Evolutionary conservation across 805 yeast genomes (phyloP).

Genomic region (Suhomyces faveliae): DNA sequence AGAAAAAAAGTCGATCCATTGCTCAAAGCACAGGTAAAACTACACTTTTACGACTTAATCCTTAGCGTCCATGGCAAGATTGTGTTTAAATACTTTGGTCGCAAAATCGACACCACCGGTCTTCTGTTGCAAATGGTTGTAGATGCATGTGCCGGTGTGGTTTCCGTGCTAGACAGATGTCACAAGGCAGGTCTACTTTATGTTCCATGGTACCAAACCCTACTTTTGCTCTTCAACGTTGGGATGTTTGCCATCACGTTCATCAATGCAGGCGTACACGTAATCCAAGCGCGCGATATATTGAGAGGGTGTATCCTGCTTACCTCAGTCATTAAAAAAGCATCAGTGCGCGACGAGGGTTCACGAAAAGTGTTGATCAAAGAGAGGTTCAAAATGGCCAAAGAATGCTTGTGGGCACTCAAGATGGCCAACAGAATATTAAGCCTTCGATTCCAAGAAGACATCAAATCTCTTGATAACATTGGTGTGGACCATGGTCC

Average conservation of each 20-base stretch:
- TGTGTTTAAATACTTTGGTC: slow-evolving; percentile 33
- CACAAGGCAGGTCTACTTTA: slow-evolving; percentile 26
- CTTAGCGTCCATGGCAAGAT: slow-evolving; percentile 36
- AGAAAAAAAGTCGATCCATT: slow-evolving; percentile 13
- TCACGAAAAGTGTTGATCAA: slow-evolving; percentile 27
- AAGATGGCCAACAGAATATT: slow-evolving; percentile 54
- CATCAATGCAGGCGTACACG: slow-evolving; percentile 41
- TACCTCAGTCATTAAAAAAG: slow-evolving; percentile 21
- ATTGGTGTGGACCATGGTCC: slow-evolving; percentile 57
- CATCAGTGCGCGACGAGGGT: slow-evolving; percentile 31
- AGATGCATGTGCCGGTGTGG: slow-evolving; percentile 28
- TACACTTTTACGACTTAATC: slow-evolving; percentile 40
- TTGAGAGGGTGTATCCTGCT: slow-evolving; percentile 25
- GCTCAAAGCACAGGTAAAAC: slow-evolving; percentile 35
- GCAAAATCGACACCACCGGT: slow-evolving; percentile 28
- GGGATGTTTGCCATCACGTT: slow-evolving; percentile 43
- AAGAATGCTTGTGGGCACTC: slow-evolving; percentile 62
- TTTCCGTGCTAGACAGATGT: slow-evolving; percentile 29
- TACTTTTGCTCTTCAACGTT: slow-evolving; percentile 44
- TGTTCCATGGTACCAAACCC: slow-evolving; percentile 54
- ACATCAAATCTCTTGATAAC: slow-evolving; percentile 32
- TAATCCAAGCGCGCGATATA: slow-evolving; percentile 22
- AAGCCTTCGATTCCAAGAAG: slow-evolving; percentile 43
- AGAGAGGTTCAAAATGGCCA: slow-evolving; percentile 49
- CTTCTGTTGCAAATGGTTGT: slow-evolving; percentile 31